Base-by-base conservation (phyloP, 2,329 filamentous ascomycete genomes). In the Cladosporium sp. region DNA sequence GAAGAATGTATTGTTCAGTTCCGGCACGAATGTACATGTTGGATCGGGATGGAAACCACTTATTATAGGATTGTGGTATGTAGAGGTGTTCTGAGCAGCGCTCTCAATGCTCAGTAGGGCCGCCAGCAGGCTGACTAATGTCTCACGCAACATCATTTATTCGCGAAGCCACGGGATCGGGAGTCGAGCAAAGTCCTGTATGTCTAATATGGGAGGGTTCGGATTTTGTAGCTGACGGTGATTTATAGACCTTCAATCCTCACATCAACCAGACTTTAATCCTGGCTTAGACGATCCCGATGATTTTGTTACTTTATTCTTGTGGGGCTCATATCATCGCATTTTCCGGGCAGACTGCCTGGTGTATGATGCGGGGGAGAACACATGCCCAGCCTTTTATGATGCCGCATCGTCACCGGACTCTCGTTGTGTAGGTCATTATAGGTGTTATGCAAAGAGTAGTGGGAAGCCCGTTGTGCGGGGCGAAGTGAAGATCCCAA, bases 11-110 rank as follows among this genome's bases (percentile, higher is more conserved):
- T 72, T 63, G 39, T 74, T 61, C 19, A 81, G 77, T 3, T 79
- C 72, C 10, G 81, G 61, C 8, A 77, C 73, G 40, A 73, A 71
- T 24, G 73, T 71, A 57, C 75, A 76, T 37, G 72, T 75, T 1
- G 77, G 77, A 58, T 78, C 76, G 0, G 77, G 73, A 53, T 77
- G 70, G 56, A 75, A 79, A 17, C 77, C 76, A 3, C 76, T 72
- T 5, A 79, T 61, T 25, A 78, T 74, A 1, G 76, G 76, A 60
- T 79, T 79, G 57, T 69, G 68, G 24, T 65, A 62, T 13, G 58
- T 58, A 3, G 58, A 60, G 13, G 45, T 6, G 17, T 60, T 60
- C 10, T 60, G 58, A 1, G 49, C 34, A 25, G 19, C 24, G 34
- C 47, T n/a, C n/a, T 15, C 32, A 4, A 37, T 2, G 0, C 32